Percentiles rank a stretch among this genome's conserved stretches.
Evolutionary conservation across 2,329 filamentous ascomycete genomes (phyloP).

Genomic region (Huntiella bhutanensis): DNA sequence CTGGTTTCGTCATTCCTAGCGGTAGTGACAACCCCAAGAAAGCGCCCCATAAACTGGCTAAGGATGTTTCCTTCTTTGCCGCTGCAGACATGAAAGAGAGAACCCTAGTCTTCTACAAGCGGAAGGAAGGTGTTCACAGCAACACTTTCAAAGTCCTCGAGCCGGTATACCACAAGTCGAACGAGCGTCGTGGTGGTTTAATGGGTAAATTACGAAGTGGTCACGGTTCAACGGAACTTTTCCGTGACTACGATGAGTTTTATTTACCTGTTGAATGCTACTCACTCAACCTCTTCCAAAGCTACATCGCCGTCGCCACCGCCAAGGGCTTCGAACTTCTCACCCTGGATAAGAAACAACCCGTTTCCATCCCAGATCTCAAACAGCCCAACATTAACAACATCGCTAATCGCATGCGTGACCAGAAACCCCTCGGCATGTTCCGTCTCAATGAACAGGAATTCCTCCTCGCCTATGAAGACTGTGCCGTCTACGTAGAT

Average conservation of each 20-base stretch:
- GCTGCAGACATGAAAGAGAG: constrained; percentile 95
- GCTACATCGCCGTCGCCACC: constrained; percentile 78
- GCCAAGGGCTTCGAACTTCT: constrained; percentile 87
- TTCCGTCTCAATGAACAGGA: constrained; percentile 84
- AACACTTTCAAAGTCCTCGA: constrained; percentile 97
- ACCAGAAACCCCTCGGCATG: constrained; percentile 82
- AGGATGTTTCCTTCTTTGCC: constrained; percentile 92
- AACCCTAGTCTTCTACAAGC: constrained; percentile 90
- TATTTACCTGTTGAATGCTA: constrained; percentile 93
- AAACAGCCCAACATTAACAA: constrained; percentile 60
- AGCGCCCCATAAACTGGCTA: constrained; percentile 80
- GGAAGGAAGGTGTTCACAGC: constrained; percentile 76
- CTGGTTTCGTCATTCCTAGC: constrained; percentile 36
- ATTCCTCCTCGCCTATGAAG: constrained; percentile 84
- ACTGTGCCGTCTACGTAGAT: constrained; percentile 94
- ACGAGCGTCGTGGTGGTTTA: constrained; percentile 50
- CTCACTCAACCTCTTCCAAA: constrained; percentile 90
- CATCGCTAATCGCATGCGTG: constrained; percentile 66
- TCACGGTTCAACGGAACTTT: constrained; percentile 60
- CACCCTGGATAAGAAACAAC: constrained; percentile 90
- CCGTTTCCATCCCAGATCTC: constrained; percentile 82
- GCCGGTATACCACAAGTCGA: constrained; percentile 82
- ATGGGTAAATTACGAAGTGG: constrained; percentile 18
- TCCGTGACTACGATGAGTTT: constrained; percentile 97
- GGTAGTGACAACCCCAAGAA: constrained; percentile 55